Evolutionary conservation across 2,329 filamentous ascomycete species (phyloP), one percentile per base, ranked within the genome.

Genomic region (Aspergillus arachidicola): DNA sequence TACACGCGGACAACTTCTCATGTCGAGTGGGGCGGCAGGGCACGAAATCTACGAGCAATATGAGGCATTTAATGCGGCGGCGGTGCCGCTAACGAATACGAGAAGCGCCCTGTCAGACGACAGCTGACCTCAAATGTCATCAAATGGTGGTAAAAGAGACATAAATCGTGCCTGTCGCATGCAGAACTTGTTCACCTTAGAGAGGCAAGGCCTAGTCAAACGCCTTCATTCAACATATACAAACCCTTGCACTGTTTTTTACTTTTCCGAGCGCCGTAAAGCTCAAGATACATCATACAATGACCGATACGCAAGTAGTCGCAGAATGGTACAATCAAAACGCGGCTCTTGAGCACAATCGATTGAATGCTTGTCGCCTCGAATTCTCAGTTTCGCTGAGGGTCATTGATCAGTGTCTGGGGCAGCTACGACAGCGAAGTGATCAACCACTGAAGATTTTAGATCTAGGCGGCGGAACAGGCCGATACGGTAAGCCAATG

Each of bases 41-140:
- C 43, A 46, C 43, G 11, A 4, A 21, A 96, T 92, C 88, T 91
- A 12, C 4, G 4, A 14, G 41, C 12, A 6, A 6, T 26, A 41
- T 59, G 57, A 36, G 41, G 32, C 46, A 50, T 46, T 48, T 30
- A 41, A 21, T 23, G 12, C 30, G 32, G 1, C 53, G 7, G 36
- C 23, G 6, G 6, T 41, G 0, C 28, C 32, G 23, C 32, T 0
- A 23, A 30, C n/a, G 53, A 56, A 56, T 56, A 56, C 53, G 53
- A 56, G 32, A 32, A 56, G 36, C 32, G 21, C 30, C 14, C 21
- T 5, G 16, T 23, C n/a, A 14, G n/a, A 41, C 3, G 30, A 16
- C 28, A 23, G 32, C 32, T 36, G 36, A 23, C 30, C 14, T 36
- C 32, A 12, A 26, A 56, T 21, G 11, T 3, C 30, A 14, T n/a